Conservation (phyloP, 2,329 filamentous ascomycete species). For the Neonectria coccinea region DNA sequence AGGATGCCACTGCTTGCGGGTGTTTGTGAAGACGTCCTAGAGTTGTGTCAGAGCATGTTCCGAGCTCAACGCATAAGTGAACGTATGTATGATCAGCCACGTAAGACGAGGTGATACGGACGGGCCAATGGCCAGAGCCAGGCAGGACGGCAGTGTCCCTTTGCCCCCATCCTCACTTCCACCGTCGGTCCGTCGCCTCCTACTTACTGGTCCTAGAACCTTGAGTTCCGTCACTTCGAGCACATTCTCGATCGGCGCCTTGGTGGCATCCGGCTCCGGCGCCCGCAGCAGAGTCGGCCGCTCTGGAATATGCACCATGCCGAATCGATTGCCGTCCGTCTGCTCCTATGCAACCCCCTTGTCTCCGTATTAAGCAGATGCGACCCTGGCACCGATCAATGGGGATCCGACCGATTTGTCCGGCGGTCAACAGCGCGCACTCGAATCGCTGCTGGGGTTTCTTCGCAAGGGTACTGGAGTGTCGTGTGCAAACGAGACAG, state of each 20-base stretch:
- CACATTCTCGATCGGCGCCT: conserved; percentile 88
- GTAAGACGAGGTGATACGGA: neutral
- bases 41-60: neutral
- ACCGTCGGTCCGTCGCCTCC: neutral
- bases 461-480: neutral
- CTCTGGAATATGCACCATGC: conserved; percentile 43
- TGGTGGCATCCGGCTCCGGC: conserved; percentile 76
- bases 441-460: neutral
- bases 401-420: neutral
- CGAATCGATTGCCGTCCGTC: neutral
- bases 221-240: conserved; percentile 85
- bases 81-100: neutral
- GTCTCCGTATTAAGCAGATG: neutral
- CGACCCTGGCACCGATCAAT: neutral
- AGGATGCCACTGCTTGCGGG: conserved; percentile 90
- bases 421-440: neutral
- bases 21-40: conserved; percentile 94
- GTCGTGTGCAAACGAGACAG: neutral
- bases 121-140: neutral
- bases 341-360: neutral
- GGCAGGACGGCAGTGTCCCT: neutral
- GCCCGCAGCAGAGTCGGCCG: conserved; percentile 69
- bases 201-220: conserved; percentile 77
- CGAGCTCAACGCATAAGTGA: neutral
- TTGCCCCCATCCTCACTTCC: neutral